Percentiles rank a stretch among this genome's conserved stretches.
Evolutionary conservation across 371 early-diverging fungal species (phyloP).

Genomic region (Umbelopsis sp.): DNA sequence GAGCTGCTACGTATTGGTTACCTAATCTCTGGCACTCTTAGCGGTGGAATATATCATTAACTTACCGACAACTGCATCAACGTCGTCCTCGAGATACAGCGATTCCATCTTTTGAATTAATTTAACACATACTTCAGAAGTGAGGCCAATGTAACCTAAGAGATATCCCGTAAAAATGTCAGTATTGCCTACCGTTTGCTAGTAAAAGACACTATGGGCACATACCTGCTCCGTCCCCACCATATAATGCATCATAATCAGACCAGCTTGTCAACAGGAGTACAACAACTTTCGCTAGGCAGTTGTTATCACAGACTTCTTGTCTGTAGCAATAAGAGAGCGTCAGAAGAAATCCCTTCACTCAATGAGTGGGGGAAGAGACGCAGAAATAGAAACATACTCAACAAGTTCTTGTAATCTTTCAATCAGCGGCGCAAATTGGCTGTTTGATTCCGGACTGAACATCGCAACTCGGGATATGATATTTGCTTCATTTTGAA

Average conservation of each 20-base stretch:
- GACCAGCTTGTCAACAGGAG: background rate
- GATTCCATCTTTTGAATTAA: background rate
- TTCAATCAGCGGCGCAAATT: background rate
- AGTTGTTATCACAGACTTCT: background rate
- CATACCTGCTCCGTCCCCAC: background rate
- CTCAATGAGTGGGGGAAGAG: no score
- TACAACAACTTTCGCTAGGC: background rate
- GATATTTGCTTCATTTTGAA: constrained; percentile 4
- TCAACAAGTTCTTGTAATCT: background rate
- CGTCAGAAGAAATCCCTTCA: no score
- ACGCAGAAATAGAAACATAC: background rate
- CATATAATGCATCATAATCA: background rate
- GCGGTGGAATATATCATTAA: background rate
- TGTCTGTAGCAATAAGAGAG: background rate
- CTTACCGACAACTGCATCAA: background rate
- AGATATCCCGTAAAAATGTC: no score
- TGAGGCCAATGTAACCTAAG: background rate
- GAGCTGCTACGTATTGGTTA: background rate
- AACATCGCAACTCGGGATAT: background rate
- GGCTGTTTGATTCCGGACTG: background rate
- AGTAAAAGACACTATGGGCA: background rate
- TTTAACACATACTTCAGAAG: background rate
- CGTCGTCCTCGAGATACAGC: background rate
- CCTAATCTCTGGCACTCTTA: no score
- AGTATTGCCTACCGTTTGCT: background rate